These are phyloP conservation scores for Fusarium fujikuroi DNA, from an alignment of 2,329 filamentous ascomycete genomes.

Conservation along the genomic window DNA sequence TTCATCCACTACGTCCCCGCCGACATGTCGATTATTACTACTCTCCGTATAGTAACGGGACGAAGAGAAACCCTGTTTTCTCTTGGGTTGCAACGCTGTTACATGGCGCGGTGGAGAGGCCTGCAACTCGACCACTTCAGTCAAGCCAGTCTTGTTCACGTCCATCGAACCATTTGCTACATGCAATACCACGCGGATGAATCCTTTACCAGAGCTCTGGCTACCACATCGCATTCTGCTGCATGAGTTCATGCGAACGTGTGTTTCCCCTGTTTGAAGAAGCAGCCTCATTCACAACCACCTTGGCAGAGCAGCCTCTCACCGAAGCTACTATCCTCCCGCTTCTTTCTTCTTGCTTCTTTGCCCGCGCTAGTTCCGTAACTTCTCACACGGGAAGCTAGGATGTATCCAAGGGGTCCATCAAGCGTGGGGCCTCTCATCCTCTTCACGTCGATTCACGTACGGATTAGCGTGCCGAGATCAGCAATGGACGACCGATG, in stretches of 20 bases:
- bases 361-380: background rate
- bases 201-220: constrained; percentile 1
- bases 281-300: background rate
- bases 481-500: constrained; percentile 19
- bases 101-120: constrained; percentile 5
- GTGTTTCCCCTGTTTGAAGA: background rate
- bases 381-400: constrained; percentile 9
- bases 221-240: background rate
- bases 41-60: constrained; percentile 13
- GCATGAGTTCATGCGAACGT: background rate
- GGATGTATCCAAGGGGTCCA: constrained; percentile 13
- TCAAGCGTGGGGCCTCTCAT: constrained; percentile 24
- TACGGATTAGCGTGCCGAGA: constrained; percentile 27
- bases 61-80: constrained; percentile 8
- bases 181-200: background rate
- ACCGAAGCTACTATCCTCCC: background rate
- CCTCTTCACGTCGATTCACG: constrained; percentile 1
- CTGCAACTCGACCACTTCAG: constrained; percentile 18
- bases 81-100: background rate
- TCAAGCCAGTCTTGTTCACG: background rate
- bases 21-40: constrained; percentile 25
- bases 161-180: constrained; percentile 5
- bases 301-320: background rate
- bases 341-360: background rate
- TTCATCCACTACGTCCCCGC: constrained; percentile 14